A percentile compares a stretch with the other conserved stretches of the same genome.
These are phyloP conservation scores for Monosporozyma servazzii DNA, from an alignment of 805 yeast genomes.

Conservation along the genomic window DNA sequence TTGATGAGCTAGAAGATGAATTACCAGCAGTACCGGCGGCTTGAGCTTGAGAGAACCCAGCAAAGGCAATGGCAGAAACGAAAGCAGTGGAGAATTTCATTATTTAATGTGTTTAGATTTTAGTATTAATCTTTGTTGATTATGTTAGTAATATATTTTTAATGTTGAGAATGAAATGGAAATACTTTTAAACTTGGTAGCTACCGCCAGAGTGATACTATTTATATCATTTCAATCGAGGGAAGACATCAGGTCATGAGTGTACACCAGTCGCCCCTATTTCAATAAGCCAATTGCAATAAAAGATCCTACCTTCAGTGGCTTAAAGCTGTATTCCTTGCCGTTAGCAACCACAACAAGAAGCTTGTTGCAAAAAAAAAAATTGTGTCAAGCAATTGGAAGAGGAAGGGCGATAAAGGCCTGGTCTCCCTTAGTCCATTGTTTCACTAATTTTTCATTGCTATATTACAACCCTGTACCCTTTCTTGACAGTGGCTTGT, in stretches of 20 bases:
- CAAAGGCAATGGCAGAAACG: slow-evolving; percentile 7
- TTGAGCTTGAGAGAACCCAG: slow-evolving; percentile 5
- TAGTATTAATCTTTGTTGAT: background rate
- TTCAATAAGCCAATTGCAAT: too few species aligned
- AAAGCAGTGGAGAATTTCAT: slow-evolving; percentile 10
- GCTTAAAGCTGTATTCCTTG: too few species aligned
- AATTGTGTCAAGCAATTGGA: too few species aligned
- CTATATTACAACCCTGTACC: too few species aligned
- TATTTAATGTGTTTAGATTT: background rate
- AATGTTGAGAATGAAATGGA: background rate
- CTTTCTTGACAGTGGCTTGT: too few species aligned
- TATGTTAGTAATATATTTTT: background rate
- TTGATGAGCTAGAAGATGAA: slow-evolving; percentile 1
- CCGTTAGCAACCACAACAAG: too few species aligned
- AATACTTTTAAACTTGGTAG: background rate
- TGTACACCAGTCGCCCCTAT: background rate
- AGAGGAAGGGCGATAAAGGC: too few species aligned
- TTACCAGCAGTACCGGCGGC: slow-evolving; percentile 5
- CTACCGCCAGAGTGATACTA: background rate
- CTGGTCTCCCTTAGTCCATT: too few species aligned
- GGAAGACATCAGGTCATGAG: background rate
- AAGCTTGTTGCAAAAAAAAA: too few species aligned
- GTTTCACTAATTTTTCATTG: too few species aligned
- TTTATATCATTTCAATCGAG: background rate
- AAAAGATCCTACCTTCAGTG: too few species aligned